Evolutionary conservation across 192 early-diverging fungal species (phyloP), one percentile per base, ranked within the genome.

Genomic region (Backusella morwellensis): DNA sequence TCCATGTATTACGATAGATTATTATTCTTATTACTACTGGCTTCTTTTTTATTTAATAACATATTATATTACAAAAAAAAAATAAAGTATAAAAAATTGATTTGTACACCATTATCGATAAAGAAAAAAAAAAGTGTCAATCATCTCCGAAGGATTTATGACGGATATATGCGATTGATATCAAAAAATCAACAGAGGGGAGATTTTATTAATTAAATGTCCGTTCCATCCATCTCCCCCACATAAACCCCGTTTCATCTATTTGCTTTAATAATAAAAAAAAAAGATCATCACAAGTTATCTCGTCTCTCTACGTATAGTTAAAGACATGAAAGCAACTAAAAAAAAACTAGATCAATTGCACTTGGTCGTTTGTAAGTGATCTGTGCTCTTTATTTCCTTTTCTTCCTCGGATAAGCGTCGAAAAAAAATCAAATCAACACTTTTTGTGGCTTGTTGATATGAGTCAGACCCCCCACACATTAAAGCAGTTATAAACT

Each of bases 391-490:
- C n/a, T 4, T 63, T 63, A 3, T 3, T 9, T 11, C 7, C 23
- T 11, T 29, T 63, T 6, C 47, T 63, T 26, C 23, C n/a, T 29
- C 23, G 11, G 26, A 63, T 29, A 63, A 26, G 7, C 3, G 56
- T 29, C 32, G 32, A 29, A 12, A 63, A 56, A 63, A 63, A 23
- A 63, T 29, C 56, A 63, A 63, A 63, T 63, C 34, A 70, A 70
- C 15, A n/a, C 9, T 36, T 36, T 36, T n/a, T n/a, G 38, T 70
- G 68, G 68, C 68, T 70, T 70, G 29, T 68, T 68, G 56, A 63
- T 63, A 63, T 63, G 56, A 63, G 56, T 63, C 56, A 63, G 56
- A 63, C 56, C 56, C 56, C 52, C 56, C 56, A 59, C 56, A 59
- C 56, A 26, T 59, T 9, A 17, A 59, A 59, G 23, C 56, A 59